Evolutionary conservation across 805 yeast genomes (phyloP).

Genomic region (Metschnikowia lunata): DNA sequence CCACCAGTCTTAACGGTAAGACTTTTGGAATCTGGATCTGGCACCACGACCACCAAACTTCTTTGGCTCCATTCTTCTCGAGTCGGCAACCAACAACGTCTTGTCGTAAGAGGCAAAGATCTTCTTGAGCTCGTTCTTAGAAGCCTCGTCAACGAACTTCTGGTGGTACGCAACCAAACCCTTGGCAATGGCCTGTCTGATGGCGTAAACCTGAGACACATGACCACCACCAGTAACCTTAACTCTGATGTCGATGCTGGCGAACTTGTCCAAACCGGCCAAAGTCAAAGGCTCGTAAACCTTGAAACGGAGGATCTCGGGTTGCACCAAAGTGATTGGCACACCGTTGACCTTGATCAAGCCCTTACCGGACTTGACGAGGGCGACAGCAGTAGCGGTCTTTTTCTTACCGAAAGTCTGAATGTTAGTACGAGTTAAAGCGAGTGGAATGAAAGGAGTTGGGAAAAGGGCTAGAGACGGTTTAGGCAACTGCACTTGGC

Average conservation of each 20-base stretch:
- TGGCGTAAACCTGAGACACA: conserved; percentile 99
- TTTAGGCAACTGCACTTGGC: too few relatives aligned
- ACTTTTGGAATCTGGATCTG: conserved; percentile 99
- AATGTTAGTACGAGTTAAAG: conserved; percentile 10
- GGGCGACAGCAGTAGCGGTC: conserved; percentile 99
- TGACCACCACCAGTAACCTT: conserved; percentile 99
- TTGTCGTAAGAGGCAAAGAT: conserved; percentile 97
- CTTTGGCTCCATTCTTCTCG: conserved; percentile 99
- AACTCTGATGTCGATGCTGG: conserved; percentile 97
- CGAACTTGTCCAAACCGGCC: conserved; percentile 98
- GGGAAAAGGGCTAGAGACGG: not conserved
- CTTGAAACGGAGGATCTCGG: conserved; percentile 98
- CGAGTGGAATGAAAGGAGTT: not conserved
- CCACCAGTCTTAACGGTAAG: conserved; percentile 81
- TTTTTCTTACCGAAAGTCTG: conserved; percentile 99
- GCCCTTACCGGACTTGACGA: conserved; percentile 99
- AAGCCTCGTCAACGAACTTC: conserved; percentile 98
- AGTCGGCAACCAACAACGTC: conserved; percentile 98
- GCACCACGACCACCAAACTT: conserved; percentile 99
- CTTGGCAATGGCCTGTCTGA: conserved; percentile 99
- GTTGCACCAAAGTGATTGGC: conserved; percentile 98
- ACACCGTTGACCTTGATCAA: conserved; percentile 98
- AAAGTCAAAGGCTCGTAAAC: conserved; percentile 98
- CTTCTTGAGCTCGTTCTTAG: conserved; percentile 99
- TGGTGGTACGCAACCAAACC: conserved; percentile 99